Evolutionary conservation across 208 protist genomes (phyloP), one percentile per base, ranked within the genome.

Genomic region (Blechomonas ayalai): DNA sequence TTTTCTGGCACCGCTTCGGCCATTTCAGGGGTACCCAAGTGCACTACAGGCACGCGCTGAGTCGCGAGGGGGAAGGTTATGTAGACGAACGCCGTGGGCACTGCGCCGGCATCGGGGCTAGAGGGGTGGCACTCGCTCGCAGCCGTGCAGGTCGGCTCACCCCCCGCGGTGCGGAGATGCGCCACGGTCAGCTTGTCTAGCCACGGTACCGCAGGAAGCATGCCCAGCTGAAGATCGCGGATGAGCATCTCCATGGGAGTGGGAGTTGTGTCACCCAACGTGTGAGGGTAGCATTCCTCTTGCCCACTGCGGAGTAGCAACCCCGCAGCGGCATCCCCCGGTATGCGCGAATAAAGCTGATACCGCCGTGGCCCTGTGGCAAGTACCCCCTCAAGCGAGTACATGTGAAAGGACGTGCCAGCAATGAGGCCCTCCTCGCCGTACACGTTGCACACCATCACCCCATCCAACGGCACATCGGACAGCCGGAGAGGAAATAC

Each of bases 401-500:
- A 73, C 12, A 64, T 46, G 41, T 74, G 58, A 52, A 76, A 73
- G 3, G 32, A 15, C 33, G 51, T 51, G 36, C 24, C 20, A 20
- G 59, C 59, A 12, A 70, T 28, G 19, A 59, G 59, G 8, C 26
- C 50, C 25, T 20, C 16, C 44, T 19, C 23, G 60, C 52, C 76
- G 33, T 52, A 57, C 15, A 92, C 60, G 19, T 47, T 66, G 38
- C 82, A 76, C 13, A 53, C 46, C 15, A 96, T 49, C 23, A 48
- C 39, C 4, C 86, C 75, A 52, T 93, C 83, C 2, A 91, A 53
- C 16, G 89, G 89, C 37, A 97, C 32, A 37, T 95, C 83, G 44
- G 70, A 59, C 36, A 95, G 59, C 34, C 69, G 57, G 9, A 97
- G 62, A 4, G 90, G 87, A 8, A 96, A 71, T 24, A 73, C 58